Conservation (phyloP, 176 grass and related monocot genomes). For the Triticum dicoccoides region DNA sequence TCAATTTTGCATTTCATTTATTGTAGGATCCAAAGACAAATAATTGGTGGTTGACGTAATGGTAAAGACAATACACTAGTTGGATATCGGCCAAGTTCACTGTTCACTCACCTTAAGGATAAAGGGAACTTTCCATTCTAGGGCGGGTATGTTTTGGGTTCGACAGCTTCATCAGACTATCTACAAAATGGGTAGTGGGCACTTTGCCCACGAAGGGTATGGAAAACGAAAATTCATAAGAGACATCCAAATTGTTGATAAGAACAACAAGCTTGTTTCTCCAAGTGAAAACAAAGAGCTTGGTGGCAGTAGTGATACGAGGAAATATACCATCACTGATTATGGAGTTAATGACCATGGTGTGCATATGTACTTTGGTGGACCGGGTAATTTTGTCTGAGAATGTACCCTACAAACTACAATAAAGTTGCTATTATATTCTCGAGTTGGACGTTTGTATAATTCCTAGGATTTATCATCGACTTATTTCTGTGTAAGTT, state of each 20-base stretch:
- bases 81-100: conserved; percentile 28
- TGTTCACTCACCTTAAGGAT: not conserved
- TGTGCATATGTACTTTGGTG: conserved; percentile 17
- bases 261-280: not conserved
- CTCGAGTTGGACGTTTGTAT: not conserved
- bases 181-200: conserved; percentile 27
- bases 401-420: not conserved
- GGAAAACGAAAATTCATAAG: conserved; percentile 14
- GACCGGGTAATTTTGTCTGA: not conserved
- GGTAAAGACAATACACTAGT: not conserved
- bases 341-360: not conserved
- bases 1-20: not conserved
- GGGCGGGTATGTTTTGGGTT: not conserved
- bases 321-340: not conserved
- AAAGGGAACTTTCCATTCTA: not conserved
- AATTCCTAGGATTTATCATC: not conserved
- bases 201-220: conserved; percentile 18
- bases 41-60: conserved; percentile 23
- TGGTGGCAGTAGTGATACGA: not conserved
- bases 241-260: not conserved
- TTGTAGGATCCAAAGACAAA: conserved; percentile 14
- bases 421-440: not conserved
- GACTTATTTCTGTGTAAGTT: not conserved
- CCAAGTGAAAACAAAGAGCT: not conserved
- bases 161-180: not conserved